Evolutionary conservation across 768 basidiomycete species (phyloP), one percentile per base, ranked within the genome.

Genomic region (Russula brevipes): DNA sequence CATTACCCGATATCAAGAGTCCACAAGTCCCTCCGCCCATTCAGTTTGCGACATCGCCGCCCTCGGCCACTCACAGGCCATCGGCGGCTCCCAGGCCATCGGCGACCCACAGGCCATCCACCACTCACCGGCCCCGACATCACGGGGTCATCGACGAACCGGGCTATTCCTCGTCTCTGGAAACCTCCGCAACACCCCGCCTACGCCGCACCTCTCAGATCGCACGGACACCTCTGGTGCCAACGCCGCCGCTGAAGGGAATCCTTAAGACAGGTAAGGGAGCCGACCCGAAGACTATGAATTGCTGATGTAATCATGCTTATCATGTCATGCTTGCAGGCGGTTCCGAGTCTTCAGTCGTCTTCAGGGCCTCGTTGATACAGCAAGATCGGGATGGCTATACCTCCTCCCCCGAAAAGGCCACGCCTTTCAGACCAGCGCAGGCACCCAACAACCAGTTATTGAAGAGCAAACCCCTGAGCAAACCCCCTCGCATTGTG

Each of bases 361-460:
- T 60, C n/a, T 36, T 56, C 31, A 57, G 50, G 38, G 54, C 65
- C 36, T 49, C 61, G 16, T 19, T 64, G 39, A 46, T 59, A 30
- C 65, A 36, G 6, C 66, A 66, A 47, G 63, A 65, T 19, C 54
- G 53, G 42, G 66, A 66, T 55, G 67, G 67, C 9, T 68, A 63
- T 36, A 17, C 58, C 30, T 60, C 67, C 36, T 75, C 72, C 66
- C 70, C 75, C 70, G 73, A 77, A 71, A 69, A 57, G 30, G 14
- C n/a, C n/a, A 31, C 39, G 5, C n/a, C 62, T 12, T n/a, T 54
- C 10, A 59, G 39, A 36, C 57, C 55, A 36, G 11, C 42, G 62
- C 61, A 53, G 7, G 36, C 16, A 33, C 31, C 54, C 2, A 53
- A 39, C 12, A 46, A 30, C 30, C 41, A 11, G 17, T 16, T n/a